These are phyloP conservation scores for Colletotrichum godetiae DNA, from an alignment of 2,329 filamentous ascomycete genomes.

Conservation along the genomic window DNA sequence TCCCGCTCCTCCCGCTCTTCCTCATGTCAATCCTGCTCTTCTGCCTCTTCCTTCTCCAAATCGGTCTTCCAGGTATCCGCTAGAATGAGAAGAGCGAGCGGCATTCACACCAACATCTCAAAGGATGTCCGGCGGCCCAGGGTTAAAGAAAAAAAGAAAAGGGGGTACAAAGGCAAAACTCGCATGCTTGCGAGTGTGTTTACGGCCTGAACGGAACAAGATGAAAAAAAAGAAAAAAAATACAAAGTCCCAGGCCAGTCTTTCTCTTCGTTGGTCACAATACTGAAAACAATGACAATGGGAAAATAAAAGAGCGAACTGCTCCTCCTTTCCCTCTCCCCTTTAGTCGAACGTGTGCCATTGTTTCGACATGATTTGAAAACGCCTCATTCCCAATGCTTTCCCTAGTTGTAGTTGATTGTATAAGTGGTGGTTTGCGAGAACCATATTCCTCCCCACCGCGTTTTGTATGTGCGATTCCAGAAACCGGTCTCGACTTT, in stretches of 20 bases:
- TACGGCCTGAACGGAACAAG: neutral
- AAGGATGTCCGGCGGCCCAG: neutral
- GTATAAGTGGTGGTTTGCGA: neutral
- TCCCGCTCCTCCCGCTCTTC: no score
- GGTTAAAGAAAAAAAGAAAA: neutral
- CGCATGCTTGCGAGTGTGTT: neutral
- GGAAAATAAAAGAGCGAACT: conserved; percentile 3
- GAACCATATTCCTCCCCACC: neutral
- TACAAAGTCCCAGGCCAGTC: neutral
- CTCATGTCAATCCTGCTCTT: no score
- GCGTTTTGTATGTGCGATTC: conserved; percentile 3
- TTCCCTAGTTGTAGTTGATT: conserved; percentile 20
- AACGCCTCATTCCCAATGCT: conserved; percentile 33
- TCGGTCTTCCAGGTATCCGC: neutral
- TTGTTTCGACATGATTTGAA: conserved; percentile 17
- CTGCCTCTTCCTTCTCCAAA: neutral
- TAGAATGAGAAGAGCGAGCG: neutral
- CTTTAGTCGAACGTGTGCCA: neutral
- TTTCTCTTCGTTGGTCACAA: conserved; percentile 31
- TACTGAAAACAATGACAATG: neutral
- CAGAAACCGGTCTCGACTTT: conserved; percentile 24
- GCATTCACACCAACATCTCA: neutral
- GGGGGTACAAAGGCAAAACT: neutral
- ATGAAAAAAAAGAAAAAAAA: neutral
- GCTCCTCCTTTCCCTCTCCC: neutral